Evolutionary conservation across 495 filamentous ascomycete genomes (phyloP).

Genomic region (Parathielavia hyrcaniae): DNA sequence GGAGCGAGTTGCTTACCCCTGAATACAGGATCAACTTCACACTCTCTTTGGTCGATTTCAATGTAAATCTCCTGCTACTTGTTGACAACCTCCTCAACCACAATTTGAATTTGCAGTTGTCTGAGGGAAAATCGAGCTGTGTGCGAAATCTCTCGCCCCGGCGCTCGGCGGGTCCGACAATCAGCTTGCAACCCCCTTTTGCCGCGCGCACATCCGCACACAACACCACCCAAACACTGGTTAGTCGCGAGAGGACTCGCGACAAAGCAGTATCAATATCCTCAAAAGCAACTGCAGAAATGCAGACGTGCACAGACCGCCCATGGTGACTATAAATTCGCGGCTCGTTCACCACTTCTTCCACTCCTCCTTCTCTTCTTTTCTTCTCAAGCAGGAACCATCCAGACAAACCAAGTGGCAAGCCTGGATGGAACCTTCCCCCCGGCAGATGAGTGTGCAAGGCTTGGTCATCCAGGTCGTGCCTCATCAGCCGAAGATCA

Average conservation of each 20-base stretch:
- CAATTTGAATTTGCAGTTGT: not conserved
- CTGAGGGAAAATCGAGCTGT: not conserved
- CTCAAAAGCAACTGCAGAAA: not conserved
- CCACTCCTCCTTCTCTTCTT: constrained; percentile 6
- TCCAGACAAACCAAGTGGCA: not conserved
- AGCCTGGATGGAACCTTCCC: not conserved
- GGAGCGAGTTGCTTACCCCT: too few species aligned
- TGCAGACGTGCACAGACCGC: constrained; percentile 16
- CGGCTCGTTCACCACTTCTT: not conserved
- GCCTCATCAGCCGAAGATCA: not conserved
- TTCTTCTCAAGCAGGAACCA: not conserved
- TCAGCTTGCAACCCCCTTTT: not conserved
- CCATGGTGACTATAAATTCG: constrained; percentile 2
- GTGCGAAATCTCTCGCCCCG: not conserved
- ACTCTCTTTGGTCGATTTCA: too few species aligned
- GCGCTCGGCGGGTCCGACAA: not conserved
- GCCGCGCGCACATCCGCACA: not conserved
- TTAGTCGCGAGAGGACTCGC: not conserved
- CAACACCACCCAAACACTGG: not conserved
- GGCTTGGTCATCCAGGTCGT: not conserved
- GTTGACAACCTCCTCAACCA: not conserved
- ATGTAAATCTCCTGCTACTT: too few species aligned
- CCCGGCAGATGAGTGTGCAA: not conserved
- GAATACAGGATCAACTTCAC: too few species aligned
- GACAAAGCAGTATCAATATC: not conserved